phyloP scores from a whole-genome alignment of 2,329 filamentous ascomycete genomes.

The Niveomyces coronatus region DNA sequence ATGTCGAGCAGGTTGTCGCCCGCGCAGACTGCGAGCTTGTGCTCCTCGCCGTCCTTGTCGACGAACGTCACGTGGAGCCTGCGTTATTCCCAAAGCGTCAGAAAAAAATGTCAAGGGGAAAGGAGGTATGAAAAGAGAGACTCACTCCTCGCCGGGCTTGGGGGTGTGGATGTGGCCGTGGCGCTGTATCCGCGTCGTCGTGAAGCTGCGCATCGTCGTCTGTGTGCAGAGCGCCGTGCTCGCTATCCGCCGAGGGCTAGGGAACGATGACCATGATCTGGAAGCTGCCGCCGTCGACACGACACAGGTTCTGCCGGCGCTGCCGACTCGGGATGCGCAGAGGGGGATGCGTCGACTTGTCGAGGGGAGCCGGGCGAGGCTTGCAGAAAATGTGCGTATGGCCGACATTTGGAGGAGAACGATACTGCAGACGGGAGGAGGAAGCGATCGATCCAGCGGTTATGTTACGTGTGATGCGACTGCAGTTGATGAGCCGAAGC shows the following conservation, averaged over 20 bases:
- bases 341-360: slow-evolving; percentile 17
- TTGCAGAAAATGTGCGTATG: slow-evolving; percentile 22
- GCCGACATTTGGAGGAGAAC: slow-evolving; percentile 18
- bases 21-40: slow-evolving; percentile 68
- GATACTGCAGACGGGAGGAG: slow-evolving; percentile 7
- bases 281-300: slow-evolving; percentile 3
- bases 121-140: slow-evolving; percentile 11
- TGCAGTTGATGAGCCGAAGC: neutral
- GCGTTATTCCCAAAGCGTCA: too few relatives aligned
- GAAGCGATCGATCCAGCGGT: slow-evolving; percentile 8
- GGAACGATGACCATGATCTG: slow-evolving; percentile 5
- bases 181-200: slow-evolving; percentile 44
- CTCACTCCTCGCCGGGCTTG: slow-evolving; percentile 85
- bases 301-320: too few relatives aligned
- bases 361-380: slow-evolving; percentile 23
- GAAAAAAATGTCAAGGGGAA: neutral
- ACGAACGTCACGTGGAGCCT: slow-evolving; percentile 87
- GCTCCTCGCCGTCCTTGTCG: slow-evolving; percentile 72
- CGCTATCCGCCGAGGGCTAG: slow-evolving; percentile 1
- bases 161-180: slow-evolving; percentile 80
- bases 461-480: neutral
- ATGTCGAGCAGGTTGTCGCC: slow-evolving; percentile 94
- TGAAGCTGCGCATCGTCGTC: slow-evolving; percentile 43
- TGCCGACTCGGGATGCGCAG: slow-evolving; percentile 17
- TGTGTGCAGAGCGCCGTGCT: neutral